A percentile compares a stretch with the other conserved stretches of the same genome.
Conservation (phyloP, 2,329 filamentous ascomycete genomes). For the Aureobasidium sp. region DNA sequence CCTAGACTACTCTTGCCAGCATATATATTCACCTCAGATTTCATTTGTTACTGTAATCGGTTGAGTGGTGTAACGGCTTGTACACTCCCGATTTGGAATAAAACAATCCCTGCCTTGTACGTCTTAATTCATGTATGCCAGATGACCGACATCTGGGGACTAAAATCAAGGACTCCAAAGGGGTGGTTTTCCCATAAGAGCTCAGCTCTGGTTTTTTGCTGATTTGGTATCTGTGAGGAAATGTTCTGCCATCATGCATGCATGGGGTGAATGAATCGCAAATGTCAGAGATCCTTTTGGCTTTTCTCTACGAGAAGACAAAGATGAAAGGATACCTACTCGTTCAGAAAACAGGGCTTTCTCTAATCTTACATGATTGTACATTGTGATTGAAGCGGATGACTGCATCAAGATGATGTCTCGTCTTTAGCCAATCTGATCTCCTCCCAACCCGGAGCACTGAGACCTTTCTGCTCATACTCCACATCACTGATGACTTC, state of each 20-base stretch:
- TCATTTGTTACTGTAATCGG: background rate
- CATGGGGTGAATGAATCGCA: no score
- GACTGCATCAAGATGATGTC: background rate
- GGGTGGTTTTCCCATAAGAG: background rate
- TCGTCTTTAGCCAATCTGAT: conserved; percentile 16
- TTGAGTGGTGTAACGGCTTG: background rate
- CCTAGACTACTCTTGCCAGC: background rate
- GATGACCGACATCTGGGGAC: background rate
- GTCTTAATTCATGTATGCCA: background rate
- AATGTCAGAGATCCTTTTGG: no score
- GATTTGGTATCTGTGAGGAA: background rate
- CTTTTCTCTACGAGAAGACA: no score
- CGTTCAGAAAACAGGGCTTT: background rate
- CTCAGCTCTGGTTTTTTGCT: background rate
- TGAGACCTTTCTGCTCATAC: conserved; percentile 41
- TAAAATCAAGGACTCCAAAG: background rate
- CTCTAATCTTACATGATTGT: conserved; percentile 6
- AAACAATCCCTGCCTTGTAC: background rate
- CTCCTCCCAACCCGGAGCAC: conserved; percentile 46
- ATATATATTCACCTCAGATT: background rate
- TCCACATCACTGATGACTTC: conserved; percentile 49
- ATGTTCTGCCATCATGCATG: background rate
- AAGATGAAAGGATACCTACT: background rate
- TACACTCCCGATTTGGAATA: background rate
- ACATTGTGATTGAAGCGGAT: background rate